Base-by-base conservation (phyloP, 176 grass and related monocot species). In the Alopecurus myosuroides region DNA sequence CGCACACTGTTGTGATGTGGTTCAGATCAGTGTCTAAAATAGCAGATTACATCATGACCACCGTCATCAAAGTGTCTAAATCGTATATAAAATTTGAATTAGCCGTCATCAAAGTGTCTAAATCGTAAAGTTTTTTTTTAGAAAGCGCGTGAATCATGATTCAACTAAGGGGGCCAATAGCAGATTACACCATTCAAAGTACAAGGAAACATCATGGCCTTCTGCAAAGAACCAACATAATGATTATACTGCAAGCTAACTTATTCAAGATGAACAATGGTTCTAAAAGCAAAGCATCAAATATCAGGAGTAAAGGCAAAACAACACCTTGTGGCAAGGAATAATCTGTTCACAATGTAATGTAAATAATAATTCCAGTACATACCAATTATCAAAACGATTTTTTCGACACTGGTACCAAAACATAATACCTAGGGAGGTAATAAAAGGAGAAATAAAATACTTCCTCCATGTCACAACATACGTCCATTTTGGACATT, bases 161-260 rank as follows among this genome's bases (percentile, higher is more conserved):
- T 81, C 29, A 33, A 68, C 48, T 51, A 68, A 17, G 40, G 44
- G 49, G 25, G 45, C 20, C 40, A 74, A 60, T 26, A 62, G 29
- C 2, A 83, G 73, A 74, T 74, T 61, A 36, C 53, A 23, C 34
- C 52, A 57, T 33, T 5, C 25, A 55, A 70, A 13, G 41, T 71
- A 71, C 45, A 52, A 2, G 17, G 11, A 4, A 26, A 23, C 40
- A 34, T 30, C 29, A 83, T 50, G 61, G 31, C n/a, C 36, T 36
- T 50, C 48, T 41, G 69, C 7, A 77, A 70, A 68, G 37, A 77
- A 58, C 17, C 17, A 86, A 51, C 55, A 66, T 67, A 67, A 67
- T 1, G 0, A 22, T 37, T 8, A 36, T 36, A 35, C 33, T 10
- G 3, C 3, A 67, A 18, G 64, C 17, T 37, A 20, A 67, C 64